Evolutionary conservation across 2,329 filamentous ascomycete genomes (phyloP).

Genomic region (Cryphonectria naterciae): DNA sequence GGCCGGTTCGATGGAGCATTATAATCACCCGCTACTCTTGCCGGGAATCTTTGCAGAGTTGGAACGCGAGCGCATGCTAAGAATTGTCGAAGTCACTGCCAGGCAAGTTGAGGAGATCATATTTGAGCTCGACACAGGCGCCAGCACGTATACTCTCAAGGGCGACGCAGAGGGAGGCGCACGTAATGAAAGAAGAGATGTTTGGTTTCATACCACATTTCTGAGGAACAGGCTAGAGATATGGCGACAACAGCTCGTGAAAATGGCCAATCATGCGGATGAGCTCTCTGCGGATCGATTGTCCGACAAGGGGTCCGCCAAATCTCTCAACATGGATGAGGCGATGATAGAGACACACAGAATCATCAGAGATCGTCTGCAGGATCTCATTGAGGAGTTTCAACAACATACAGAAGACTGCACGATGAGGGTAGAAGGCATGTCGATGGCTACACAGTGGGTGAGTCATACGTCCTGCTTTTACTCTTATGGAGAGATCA

Average conservation of each 20-base stretch:
- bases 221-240: background rate
- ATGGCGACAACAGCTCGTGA: background rate
- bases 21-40: background rate
- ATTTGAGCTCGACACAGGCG: constrained; percentile 2
- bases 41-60: background rate
- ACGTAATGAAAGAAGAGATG: background rate
- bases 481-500: background rate
- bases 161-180: background rate
- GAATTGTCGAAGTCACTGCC: background rate
- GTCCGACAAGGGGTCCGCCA: background rate
- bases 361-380: constrained; percentile 16
- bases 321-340: background rate
- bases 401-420: constrained; percentile 39
- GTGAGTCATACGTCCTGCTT: constrained; percentile 27
- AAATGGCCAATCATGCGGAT: background rate
- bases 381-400: constrained; percentile 37
- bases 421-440: constrained; percentile 40
- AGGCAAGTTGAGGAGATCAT: background rate
- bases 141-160: background rate
- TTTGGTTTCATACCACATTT: background rate
- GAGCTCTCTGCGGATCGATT: background rate
- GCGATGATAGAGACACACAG: background rate
- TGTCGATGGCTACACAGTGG: constrained; percentile 43
- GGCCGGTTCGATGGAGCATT: background rate
- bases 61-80: background rate